Evolutionary conservation across 2,329 filamentous ascomycete species (phyloP).

Genomic region (Microdochium paspali): DNA sequence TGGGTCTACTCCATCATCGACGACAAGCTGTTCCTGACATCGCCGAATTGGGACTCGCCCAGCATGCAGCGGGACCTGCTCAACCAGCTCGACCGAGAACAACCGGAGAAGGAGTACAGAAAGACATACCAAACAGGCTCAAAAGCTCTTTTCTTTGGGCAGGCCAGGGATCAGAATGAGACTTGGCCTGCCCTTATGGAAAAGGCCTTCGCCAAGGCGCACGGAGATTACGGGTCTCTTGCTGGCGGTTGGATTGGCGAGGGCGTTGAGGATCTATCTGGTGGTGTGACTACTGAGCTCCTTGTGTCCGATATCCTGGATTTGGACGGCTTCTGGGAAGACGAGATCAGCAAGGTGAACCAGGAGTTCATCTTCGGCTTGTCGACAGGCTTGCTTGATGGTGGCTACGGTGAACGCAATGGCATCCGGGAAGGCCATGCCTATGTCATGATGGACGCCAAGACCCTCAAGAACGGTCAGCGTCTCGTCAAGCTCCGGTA

Average conservation of each 20-base stretch:
- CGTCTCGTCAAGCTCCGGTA: slow-evolving; percentile 45
- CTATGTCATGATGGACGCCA: slow-evolving; percentile 51
- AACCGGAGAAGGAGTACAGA: slow-evolving; percentile 62
- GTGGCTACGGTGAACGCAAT: slow-evolving; percentile 49
- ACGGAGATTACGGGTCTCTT: slow-evolving; percentile 66
- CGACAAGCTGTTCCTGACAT: slow-evolving; percentile 79
- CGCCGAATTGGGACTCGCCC: slow-evolving; percentile 72
- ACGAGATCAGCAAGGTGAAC: slow-evolving; percentile 73
- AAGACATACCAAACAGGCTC: slow-evolving; percentile 67
- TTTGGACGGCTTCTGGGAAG: slow-evolving; percentile 73
- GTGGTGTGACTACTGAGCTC: slow-evolving; percentile 61
- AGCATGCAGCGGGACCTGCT: slow-evolving; percentile 66
- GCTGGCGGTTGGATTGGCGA: slow-evolving; percentile 62
- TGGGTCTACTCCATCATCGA: slow-evolving; percentile 91
- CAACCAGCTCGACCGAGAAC: slow-evolving; percentile 65
- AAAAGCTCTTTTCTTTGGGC: slow-evolving; percentile 68
- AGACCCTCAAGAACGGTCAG: slow-evolving; percentile 39
- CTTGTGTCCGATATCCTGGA: slow-evolving; percentile 65
- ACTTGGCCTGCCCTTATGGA: slow-evolving; percentile 76
- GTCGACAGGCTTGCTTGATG: slow-evolving; percentile 52
- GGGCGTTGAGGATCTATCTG: slow-evolving; percentile 50
- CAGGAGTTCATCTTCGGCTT: slow-evolving; percentile 72
- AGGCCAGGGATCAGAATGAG: slow-evolving; percentile 67
- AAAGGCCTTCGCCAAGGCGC: slow-evolving; percentile 78
- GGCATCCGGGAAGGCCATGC: slow-evolving; percentile 51